Conservation (phyloP, 2,329 filamentous ascomycete genomes). For the Ceratocystis alfenasii region DNA sequence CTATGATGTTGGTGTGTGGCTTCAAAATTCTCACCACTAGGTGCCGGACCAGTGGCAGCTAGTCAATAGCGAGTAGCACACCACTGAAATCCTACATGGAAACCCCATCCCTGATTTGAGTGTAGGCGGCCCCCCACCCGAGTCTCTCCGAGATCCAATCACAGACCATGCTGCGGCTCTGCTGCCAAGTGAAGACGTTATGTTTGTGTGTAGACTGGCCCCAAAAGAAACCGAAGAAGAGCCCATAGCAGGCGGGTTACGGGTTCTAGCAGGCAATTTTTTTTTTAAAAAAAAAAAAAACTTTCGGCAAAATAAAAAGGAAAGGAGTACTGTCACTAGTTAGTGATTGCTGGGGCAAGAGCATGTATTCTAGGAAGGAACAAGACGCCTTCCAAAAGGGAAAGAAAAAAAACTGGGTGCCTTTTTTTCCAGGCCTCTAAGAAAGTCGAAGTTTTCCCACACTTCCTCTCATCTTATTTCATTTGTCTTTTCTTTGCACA, state of each 20-base stretch:
- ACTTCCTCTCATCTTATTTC: constrained; percentile 20
- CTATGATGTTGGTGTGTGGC: background rate
- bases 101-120: background rate
- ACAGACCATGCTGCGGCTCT: constrained; percentile 13
- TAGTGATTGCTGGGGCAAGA: background rate
- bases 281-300: background rate
- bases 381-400: background rate
- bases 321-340: background rate
- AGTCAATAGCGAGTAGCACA: background rate
- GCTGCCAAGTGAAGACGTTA: background rate
- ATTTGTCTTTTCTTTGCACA: constrained; percentile 25
- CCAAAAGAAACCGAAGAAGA: background rate
- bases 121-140: constrained; percentile 1
- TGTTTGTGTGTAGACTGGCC: background rate
- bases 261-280: background rate
- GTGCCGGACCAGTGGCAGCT: background rate
- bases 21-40: constrained; percentile 6
- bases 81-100: background rate
- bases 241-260: background rate
- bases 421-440: constrained; percentile 16
- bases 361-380: constrained; percentile 1
- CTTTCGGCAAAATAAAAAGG: background rate
- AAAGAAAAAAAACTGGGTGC: constrained; percentile 12
- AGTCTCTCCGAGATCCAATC: constrained; percentile 13
- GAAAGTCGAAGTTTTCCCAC: constrained; percentile 15